Evolutionary conservation across 805 yeast species (phyloP), one percentile per base, ranked within the genome.

Genomic region (Metschnikowia cubensis): DNA sequence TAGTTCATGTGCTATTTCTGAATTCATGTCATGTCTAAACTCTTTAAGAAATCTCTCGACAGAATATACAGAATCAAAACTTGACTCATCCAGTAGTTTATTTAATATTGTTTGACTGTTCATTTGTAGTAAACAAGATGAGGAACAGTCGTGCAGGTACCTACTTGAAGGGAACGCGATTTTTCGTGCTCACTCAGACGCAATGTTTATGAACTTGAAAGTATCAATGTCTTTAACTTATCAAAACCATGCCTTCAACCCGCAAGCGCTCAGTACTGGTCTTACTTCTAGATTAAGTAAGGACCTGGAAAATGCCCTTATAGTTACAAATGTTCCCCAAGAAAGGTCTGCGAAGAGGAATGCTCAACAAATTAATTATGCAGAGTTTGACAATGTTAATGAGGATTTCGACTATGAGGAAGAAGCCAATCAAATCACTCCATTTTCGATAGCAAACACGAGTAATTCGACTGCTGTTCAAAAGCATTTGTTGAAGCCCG

Each of bases 201-300:
- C 25, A 29, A 29, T 33, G 36, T 20, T 34, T 13, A 32, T 18
- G 38, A 10, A n/a, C 33, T 33, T 17, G 4, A 14, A 35, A 17
- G 18, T 17, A 29, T 42, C 29, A 29, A 20, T 54, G 57, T 49
- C 59, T 11, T 54, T 58, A 41, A 48, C 55, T 7, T 54, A 50
- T 43, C 50, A 54, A 22, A 43, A 47, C 47, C 55, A 48, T 25
- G 56, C 65, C 7, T 68, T 60, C 49, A 66, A 73, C 17, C 92
- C 96, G 1, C 97, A 90, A 71, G 96, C 92, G 0, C 73, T 87
- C 50, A 75, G 89, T 18, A 84, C 96, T 0, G 85, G 91, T 31
- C 80, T 88, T 56, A 76, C 82, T 36, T 80, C 87, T 47, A 73
- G 97, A 55, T 75, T 89, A 37, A 54, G 62, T 3, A 80, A 87